Evolutionary conservation across 495 filamentous ascomycete species (phyloP), one percentile per base, ranked within the genome.

Genomic region (Pyrenopolyporus hunteri): DNA sequence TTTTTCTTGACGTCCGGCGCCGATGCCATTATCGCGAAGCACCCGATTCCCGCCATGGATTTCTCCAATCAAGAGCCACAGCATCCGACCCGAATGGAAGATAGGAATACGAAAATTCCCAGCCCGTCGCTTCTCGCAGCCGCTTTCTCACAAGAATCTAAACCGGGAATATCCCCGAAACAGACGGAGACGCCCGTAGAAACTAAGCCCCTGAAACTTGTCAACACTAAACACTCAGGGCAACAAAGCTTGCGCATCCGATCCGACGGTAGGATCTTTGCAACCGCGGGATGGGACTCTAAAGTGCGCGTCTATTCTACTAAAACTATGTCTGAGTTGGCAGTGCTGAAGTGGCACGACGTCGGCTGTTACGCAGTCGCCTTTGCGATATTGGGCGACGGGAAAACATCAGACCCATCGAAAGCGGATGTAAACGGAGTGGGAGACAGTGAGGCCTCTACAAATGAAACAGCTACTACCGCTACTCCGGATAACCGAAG

Each of bases 281-380:
- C 89, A 9, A 97, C 94, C 0, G 94, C 91, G 6, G 94, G 94
- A 8, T 98, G 94, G 94, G 94, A 98, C 72, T 81, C 85, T 0
- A 83, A 84, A 35, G 76, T 91, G 0, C 76, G 94, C 13, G 87
- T 98, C 6, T 98, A 97, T 70, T 89, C 88, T 1, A 71, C 82
- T 9, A 91, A 88, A 68, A 89, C 86, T 0, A 82, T 97, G 82
- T 89, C 87, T 64, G 93, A 98, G 74, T 67, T 98, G 2, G 94
- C 94, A 3, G 94, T 98, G 56, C 75, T 98, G 61, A 97, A 95
- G 74, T 98, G 95, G 94, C 93, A 97, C 72, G 85, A 87, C 58
- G 89, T 89, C 29, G 93, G 94, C 13, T 92, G 89, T 63, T 97
- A 96, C 76, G 83, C 89, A n/a, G 83, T 88, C 42, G 88, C 86